Evolutionary conservation across 1,284 basidiomycete species (phyloP), one percentile per base, ranked within the genome.

Genomic region (Pseudozyma sp.): DNA sequence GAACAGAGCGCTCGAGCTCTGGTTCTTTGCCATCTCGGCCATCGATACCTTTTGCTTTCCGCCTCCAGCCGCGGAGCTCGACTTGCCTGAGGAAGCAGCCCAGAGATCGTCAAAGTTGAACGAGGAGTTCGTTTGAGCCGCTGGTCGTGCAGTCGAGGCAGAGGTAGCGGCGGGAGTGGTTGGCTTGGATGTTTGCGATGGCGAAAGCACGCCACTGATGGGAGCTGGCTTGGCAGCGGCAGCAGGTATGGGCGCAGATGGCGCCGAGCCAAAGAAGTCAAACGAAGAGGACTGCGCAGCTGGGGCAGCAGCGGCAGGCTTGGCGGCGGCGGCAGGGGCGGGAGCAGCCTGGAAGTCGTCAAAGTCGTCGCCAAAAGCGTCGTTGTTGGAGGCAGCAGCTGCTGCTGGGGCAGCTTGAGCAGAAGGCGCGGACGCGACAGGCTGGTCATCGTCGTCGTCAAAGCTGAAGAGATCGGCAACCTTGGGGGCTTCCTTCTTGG

Each of bases 51-150:
- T 84, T 8, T 72, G 75, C 49, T 76, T 79, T 36, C 64, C 25
- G 25, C 25, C 25, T 31, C 25, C 73, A 0, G 54, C 68, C 1
- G 45, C 59, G 6, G 58, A 39, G 39, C 59, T 55, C 5, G 78
- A 52, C 50, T 72, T 77, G 38, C 92, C 91, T 19, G 96, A 88
- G 1, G 92, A 93, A 87, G 94, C 89, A 18, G 90, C 90, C 93
- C 93, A 97, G 66, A 97, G 86, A 83, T 97, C 95, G 77, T 96
- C 95, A 81, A 97, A 97, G 57, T 83, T 84, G 38, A 80, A 79
- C 5, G 67, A 67, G 1, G 61, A 47, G 54, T 65, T 77, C 44
- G 65, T 71, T 12, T 67, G 48, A 10, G 70, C 59, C 19, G 66
- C 66, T 9, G 71, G 62, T 13, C 66, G 66, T 1, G 55, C 13